Conservation (phyloP, 441 rosid species). For the Raphanus hybrid region DNA sequence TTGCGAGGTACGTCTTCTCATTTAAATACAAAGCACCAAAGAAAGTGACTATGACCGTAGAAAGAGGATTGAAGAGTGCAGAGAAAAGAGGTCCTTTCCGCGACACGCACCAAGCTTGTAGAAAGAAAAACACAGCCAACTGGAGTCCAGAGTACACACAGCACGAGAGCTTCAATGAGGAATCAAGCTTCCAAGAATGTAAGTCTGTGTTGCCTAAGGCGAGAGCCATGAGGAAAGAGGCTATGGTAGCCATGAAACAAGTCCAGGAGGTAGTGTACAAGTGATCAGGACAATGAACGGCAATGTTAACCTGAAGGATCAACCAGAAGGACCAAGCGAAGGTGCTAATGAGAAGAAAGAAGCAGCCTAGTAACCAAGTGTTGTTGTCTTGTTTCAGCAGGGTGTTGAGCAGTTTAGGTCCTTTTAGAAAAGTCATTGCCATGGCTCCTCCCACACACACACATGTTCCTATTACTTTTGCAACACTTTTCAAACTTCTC, state of each 20-base stretch:
- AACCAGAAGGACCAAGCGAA: conserved; percentile 69
- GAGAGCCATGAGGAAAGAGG: not conserved
- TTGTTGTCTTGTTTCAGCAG: conserved; percentile 33
- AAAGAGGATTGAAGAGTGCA: conserved; percentile 65
- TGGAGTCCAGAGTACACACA: conserved; percentile 56
- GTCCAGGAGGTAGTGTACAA: conserved; percentile 60
- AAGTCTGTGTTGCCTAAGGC: not conserved
- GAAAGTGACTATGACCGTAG: conserved; percentile 55
- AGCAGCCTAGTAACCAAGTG: conserved; percentile 61
- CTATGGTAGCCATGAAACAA: conserved; percentile 47
- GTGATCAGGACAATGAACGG: conserved; percentile 56
- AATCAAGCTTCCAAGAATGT: conserved; percentile 36
- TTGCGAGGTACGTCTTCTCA: conserved; percentile 54
- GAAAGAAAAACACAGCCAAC: conserved; percentile 46
- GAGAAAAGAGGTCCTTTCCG: conserved; percentile 62
- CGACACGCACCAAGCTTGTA: conserved; percentile 76
- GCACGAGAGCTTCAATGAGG: conserved; percentile 49
- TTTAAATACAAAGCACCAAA: conserved; percentile 51
- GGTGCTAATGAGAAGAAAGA: conserved; percentile 51
- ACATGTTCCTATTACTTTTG: conserved; percentile 63
- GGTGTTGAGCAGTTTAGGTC: conserved; percentile 56
- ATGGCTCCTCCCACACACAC: conserved; percentile 79
- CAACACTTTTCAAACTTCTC: conserved; percentile 58
- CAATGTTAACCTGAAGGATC: conserved; percentile 64
- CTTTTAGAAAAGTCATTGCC: conserved; percentile 66